Evolutionary conservation across 1,139 yeast genomes (phyloP), one percentile per base, ranked within the genome.

Genomic region (Yamadazyma jaroonii): DNA sequence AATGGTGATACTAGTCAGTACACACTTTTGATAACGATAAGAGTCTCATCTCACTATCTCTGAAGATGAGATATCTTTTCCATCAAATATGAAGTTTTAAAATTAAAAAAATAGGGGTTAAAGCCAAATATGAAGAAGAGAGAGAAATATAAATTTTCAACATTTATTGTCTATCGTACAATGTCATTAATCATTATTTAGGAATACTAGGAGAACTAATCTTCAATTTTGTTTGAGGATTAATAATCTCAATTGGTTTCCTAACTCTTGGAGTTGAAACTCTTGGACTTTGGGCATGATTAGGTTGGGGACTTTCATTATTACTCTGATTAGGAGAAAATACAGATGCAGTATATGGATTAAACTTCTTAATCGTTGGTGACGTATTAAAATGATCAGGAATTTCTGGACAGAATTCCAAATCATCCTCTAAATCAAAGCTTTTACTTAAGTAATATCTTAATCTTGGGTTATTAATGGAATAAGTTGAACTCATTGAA

Each of bases 161-260:
- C 30, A 14, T 34, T 23, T 32, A 38, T 17, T 35, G 35, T 38
- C 37, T 36, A 38, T 38, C 35, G 31, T 34, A 23, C 35, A 38
- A 37, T 32, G 22, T 36, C 40, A 31, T 39, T 27, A 41, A 26
- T 48, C 49, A 37, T 46, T 47, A 46, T 34, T 45, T 48, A 7
- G 49, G 30, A 34, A 38, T 43, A 20, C 72, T 71, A 14, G 86
- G 82, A 17, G 85, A 78, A 4, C 71, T 71, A 23, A 84, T 77
- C 52, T 83, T 72, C 64, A 81, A 57, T 34, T 88, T 88, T 4
- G 94, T 84, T 38, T 75, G 78, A 7, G 95, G 95, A 56, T 85
- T 83, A 44, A 86, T 81, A 48, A 85, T 85, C 54, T 84, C 92
- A 53, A 86, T 61, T 5, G 82, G 79, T 49, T 79, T 79, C 55